These are phyloP conservation scores for Saccharum hybrid DNA, from an alignment of 202 grass and related monocot species.

Conservation along the genomic window DNA sequence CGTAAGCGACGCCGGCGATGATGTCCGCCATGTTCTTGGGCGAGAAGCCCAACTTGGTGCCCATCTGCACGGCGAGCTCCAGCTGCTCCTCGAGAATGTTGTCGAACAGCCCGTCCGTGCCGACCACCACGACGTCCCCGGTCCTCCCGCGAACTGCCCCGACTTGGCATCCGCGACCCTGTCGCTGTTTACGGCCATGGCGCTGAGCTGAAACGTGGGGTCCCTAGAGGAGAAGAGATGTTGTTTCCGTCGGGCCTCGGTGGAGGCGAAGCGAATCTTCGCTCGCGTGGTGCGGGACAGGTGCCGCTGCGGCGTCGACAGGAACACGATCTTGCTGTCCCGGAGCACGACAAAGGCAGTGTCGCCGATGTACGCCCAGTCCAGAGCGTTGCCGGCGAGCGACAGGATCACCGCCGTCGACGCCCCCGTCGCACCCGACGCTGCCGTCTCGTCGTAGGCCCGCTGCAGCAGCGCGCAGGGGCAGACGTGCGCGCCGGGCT, in stretches of 20 bases:
- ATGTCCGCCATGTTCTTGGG: slow-evolving; percentile 42
- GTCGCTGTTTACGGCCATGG: not conserved
- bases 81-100: slow-evolving; percentile 36
- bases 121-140: slow-evolving; percentile 46
- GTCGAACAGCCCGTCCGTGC: slow-evolving; percentile 45
- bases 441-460: slow-evolving; percentile 3
- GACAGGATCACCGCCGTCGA: slow-evolving; percentile 41
- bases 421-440: not conserved
- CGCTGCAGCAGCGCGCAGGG: slow-evolving; percentile 5
- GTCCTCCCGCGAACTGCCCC: not conserved
- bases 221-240: not conserved
- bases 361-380: slow-evolving; percentile 43
- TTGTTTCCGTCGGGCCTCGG: not conserved
- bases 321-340: slow-evolving; percentile 10
- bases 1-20: slow-evolving; percentile 21
- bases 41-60: slow-evolving; percentile 14
- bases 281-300: not conserved
- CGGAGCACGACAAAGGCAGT: slow-evolving; percentile 32
- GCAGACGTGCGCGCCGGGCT: not conserved
- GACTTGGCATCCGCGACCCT: not conserved
- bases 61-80: slow-evolving; percentile 22
- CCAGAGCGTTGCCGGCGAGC: slow-evolving; percentile 22
- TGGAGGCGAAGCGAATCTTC: not conserved
- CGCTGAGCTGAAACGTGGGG: slow-evolving; percentile 20
- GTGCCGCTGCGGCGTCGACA: not conserved